Evolutionary conservation across 2,329 filamentous ascomycete species (phyloP), one percentile per base, ranked within the genome.

Genomic region (Cladosporium sp.): DNA sequence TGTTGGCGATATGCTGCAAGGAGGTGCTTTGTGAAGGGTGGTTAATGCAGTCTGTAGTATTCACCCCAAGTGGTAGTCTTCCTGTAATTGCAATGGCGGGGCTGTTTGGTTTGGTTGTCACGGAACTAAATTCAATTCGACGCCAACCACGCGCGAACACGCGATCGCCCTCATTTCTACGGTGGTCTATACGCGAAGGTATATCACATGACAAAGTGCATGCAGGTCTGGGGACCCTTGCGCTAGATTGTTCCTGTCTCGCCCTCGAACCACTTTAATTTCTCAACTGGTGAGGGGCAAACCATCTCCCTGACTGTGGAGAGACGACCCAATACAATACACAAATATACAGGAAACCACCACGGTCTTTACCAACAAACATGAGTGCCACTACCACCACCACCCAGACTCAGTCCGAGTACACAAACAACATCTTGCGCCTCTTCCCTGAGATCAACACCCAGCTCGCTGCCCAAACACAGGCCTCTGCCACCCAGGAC

Each of bases 381-480:
- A 78, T 78, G 76, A 76, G 69, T 54, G 58, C 72, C 28, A 77
- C 74, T 21, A 71, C 73, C 18, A 76, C 73, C 10, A 66, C 70
- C 30, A 73, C 74, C 24, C 68, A 70, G 66, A 69, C 74, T 11
- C 67, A 69, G 61, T 74, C 84, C 49, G 84, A 88, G 75, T 96
- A 92, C 62, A 92, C 93, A 21, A 88, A 95, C 73, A 92, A 91
- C 75, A 92, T 99, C 74, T 85, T 94, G 67, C 89, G 88, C 69
- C 87, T 98, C 59, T 98, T 98, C 80, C 92, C 93, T 63, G 93
- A 97, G 78, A 87, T 90, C 72, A 86, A 88, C 78, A 88, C 86
- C 28, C 81, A 81, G 18, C 81, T 89, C 60, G 86, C 86, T 62
- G 81, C 82, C 61, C 78, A 82, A 69, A 73, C 83, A 67, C 77